Percentiles rank a stretch among this genome's conserved stretches.
Evolutionary conservation across 2,329 filamentous ascomycete species (phyloP).

Genomic region (Ceratocystiopsis brevicomis): DNA sequence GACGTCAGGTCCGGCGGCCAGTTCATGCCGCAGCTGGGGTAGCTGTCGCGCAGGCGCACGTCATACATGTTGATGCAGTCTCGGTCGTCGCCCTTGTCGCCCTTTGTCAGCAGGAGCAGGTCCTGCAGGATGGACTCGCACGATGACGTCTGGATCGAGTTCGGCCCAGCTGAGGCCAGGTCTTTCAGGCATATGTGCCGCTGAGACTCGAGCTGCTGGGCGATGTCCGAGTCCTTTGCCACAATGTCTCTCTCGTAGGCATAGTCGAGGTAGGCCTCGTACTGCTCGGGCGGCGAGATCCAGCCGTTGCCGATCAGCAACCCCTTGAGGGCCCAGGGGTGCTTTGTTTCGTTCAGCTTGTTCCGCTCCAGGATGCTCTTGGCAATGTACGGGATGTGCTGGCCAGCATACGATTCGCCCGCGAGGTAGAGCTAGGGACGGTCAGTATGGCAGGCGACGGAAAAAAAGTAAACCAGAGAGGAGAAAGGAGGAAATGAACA

Average conservation of each 20-base stretch:
- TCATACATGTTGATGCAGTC: slow-evolving; percentile 95
- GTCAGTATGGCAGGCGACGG: neutral
- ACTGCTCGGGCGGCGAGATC: slow-evolving; percentile 83
- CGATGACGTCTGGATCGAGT: slow-evolving; percentile 42
- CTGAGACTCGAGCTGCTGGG: slow-evolving; percentile 47
- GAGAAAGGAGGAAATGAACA: slow-evolving; percentile 18
- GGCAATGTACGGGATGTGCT: slow-evolving; percentile 95
- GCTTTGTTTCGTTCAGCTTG: slow-evolving; percentile 30
- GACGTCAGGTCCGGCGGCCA: slow-evolving; percentile 76
- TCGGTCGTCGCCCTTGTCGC: slow-evolving; percentile 27
- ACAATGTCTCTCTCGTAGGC: slow-evolving; percentile 62
- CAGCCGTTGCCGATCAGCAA: slow-evolving; percentile 93
- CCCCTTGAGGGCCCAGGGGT: slow-evolving; percentile 61
- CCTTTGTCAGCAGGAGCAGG: slow-evolving; percentile 45
- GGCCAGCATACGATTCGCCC: slow-evolving; percentile 90
- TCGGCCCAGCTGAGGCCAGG: slow-evolving; percentile 20
- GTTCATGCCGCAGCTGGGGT: slow-evolving; percentile 83
- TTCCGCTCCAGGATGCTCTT: slow-evolving; percentile 79
- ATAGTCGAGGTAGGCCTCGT: slow-evolving; percentile 67
- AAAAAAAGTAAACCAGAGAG: no score
- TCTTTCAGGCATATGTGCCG: slow-evolving; percentile 50
- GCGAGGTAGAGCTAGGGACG: slow-evolving; percentile 63
- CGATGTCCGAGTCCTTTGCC: slow-evolving; percentile 42
- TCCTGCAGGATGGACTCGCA: slow-evolving; percentile 65
- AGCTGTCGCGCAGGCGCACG: slow-evolving; percentile 62